Evolutionary conservation across 2,329 filamentous ascomycete species (phyloP).

Genomic region (Hymenoscyphus salicellus): DNA sequence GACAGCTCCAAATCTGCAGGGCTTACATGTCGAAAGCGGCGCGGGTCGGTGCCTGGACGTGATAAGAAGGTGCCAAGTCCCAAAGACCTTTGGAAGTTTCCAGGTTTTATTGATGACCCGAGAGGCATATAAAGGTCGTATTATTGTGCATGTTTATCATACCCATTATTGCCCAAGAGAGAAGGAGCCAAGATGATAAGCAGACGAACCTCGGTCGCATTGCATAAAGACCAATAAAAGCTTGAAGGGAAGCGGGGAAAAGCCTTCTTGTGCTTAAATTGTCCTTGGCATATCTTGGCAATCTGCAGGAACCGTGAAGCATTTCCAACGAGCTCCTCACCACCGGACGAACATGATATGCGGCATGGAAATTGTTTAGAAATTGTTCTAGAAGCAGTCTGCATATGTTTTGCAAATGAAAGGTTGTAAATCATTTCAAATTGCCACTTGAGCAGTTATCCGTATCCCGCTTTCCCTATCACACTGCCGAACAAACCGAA

Average conservation of each 20-base stretch:
- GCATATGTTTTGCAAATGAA: neutral
- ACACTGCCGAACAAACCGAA: no score
- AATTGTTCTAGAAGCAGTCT: neutral
- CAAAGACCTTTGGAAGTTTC: neutral
- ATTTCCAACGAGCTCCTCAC: neutral
- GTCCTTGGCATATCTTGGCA: conserved; percentile 2
- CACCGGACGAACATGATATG: neutral
- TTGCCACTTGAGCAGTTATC: neutral
- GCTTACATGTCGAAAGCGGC: neutral
- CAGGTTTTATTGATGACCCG: neutral
- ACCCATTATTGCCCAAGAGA: neutral
- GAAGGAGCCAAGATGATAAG: conserved; percentile 10
- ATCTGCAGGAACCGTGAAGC: neutral
- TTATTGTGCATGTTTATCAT: neutral
- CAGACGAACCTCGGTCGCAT: neutral
- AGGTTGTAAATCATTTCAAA: neutral
- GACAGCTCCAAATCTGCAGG: neutral
- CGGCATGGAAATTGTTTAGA: neutral
- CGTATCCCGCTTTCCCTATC: neutral
- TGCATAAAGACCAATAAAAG: neutral
- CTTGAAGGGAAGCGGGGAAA: neutral
- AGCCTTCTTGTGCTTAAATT: conserved; percentile 4
- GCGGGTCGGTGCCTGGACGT: neutral
- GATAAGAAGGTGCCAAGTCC: neutral
- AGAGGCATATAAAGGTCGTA: neutral